Conservation (phyloP, 2,329 filamentous ascomycete species). For the Verticillium nubilum region DNA sequence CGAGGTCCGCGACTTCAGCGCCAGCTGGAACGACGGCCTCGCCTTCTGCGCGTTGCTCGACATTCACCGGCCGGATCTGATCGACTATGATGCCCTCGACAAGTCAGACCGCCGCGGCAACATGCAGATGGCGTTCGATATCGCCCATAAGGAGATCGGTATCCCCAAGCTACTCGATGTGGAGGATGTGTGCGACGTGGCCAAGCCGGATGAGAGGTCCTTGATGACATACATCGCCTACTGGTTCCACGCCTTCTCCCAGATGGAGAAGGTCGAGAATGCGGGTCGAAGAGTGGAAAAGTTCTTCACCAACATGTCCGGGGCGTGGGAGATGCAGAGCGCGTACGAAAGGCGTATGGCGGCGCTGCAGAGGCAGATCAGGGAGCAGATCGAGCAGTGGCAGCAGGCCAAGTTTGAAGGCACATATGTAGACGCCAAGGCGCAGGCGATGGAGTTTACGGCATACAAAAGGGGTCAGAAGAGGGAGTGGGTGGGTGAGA, state of each 20-base stretch:
- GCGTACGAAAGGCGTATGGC: constrained; percentile 89
- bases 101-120: constrained; percentile 93
- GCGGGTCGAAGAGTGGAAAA: constrained; percentile 95
- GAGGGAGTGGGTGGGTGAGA: constrained; percentile 94
- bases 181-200: constrained; percentile 95
- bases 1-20: constrained; percentile 89
- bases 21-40: constrained; percentile 94
- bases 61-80: constrained; percentile 93
- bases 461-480: constrained; percentile 90
- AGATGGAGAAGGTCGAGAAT: constrained; percentile 98
- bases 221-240: constrained; percentile 99
- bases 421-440: constrained; percentile 88
- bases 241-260: constrained; percentile 99
- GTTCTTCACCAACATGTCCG: constrained; percentile 98
- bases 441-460: constrained; percentile 74
- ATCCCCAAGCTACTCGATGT: constrained; percentile 95
- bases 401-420: constrained; percentile 77
- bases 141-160: constrained; percentile 92
- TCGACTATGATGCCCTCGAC: constrained; percentile 92
- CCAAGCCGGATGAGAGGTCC: constrained; percentile 91
- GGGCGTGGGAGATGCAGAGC: constrained; percentile 99
- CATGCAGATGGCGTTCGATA: constrained; percentile 97
- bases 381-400: constrained; percentile 71
- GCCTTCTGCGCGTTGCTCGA: constrained; percentile 95
- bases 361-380: constrained; percentile 70